These are phyloP conservation scores for Borovskyia barvae DNA, from an alignment of 208 protist genomes.

Conservation along the genomic window DNA sequence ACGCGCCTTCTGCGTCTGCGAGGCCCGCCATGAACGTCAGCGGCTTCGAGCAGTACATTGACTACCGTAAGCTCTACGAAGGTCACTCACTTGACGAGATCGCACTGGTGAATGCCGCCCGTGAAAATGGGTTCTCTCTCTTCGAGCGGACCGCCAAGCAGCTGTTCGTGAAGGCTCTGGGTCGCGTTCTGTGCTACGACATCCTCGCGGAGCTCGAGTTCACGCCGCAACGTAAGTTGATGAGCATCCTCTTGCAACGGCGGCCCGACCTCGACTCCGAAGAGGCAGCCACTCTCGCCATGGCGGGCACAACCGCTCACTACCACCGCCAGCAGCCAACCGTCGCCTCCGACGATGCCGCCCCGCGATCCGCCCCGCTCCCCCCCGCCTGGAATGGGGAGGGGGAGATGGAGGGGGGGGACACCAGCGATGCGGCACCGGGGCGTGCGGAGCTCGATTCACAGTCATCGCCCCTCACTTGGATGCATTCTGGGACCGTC, in stretches of 20 bases:
- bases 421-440: no score
- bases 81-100: conserved; percentile 92
- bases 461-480: no score
- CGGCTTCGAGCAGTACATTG: conserved; percentile 35
- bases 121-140: conserved; percentile 78
- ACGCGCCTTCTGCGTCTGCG: background rate
- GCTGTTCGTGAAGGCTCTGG: conserved; percentile 63
- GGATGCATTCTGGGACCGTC: no score
- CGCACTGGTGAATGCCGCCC: conserved; percentile 80
- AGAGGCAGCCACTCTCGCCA: conserved; percentile 10
- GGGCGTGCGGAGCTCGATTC: no score
- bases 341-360: background rate
- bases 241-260: conserved; percentile 76
- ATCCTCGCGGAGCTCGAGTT: conserved; percentile 85
- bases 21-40: background rate
- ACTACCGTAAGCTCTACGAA: conserved; percentile 82
- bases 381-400: background rate
- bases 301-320: conserved; percentile 20
- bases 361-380: background rate
- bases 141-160: conserved; percentile 56
- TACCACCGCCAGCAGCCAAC: conserved; percentile 23
- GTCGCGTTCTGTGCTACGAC: conserved; percentile 68
- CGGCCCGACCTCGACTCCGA: conserved; percentile 38
- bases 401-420: no score
- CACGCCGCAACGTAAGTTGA: conserved; percentile 80